These are phyloP conservation scores for Polygonum maritimum DNA, from an alignment of 148 eudicot species.

Conservation along the genomic window DNA sequence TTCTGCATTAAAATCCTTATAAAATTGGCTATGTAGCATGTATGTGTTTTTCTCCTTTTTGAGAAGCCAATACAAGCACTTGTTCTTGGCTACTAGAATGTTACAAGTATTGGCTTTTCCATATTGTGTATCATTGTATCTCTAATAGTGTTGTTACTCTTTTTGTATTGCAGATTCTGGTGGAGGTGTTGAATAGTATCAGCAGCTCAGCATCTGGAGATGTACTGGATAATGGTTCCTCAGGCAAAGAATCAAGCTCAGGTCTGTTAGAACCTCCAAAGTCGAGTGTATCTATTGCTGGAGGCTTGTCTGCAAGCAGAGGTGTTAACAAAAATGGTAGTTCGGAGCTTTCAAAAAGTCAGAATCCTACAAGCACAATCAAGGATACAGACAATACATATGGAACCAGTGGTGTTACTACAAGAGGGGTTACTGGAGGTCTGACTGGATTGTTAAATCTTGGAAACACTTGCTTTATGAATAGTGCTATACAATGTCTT, in stretches of 20 bases:
- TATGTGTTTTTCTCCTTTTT: neutral
- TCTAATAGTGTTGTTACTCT: neutral
- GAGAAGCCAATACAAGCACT: neutral
- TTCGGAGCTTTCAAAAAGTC: conserved; percentile 41
- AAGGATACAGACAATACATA: conserved; percentile 43
- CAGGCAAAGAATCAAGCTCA: conserved; percentile 36
- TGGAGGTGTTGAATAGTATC: conserved; percentile 48
- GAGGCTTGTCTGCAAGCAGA: conserved; percentile 71
- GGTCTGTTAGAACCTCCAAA: conserved; percentile 61
- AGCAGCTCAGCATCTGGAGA: conserved; percentile 28
- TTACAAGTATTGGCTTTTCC: neutral
- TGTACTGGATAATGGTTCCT: conserved; percentile 39
- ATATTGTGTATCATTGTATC: neutral
- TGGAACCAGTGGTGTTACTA: conserved; percentile 68
- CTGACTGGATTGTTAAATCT: conserved; percentile 86
- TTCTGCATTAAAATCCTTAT: neutral
- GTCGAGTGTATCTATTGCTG: conserved; percentile 59
- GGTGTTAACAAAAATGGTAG: conserved; percentile 51
- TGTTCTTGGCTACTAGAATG: neutral
- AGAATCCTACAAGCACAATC: conserved; percentile 28
- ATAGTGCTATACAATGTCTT: conserved; percentile 95
- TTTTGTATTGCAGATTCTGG: conserved; percentile 58
- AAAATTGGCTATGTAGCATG: neutral
- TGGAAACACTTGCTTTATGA: conserved; percentile 98
- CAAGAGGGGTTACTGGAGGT: conserved; percentile 81